Base-by-base conservation (phyloP, 1,139 yeast genomes). In the Blastobotrys apis region DNA sequence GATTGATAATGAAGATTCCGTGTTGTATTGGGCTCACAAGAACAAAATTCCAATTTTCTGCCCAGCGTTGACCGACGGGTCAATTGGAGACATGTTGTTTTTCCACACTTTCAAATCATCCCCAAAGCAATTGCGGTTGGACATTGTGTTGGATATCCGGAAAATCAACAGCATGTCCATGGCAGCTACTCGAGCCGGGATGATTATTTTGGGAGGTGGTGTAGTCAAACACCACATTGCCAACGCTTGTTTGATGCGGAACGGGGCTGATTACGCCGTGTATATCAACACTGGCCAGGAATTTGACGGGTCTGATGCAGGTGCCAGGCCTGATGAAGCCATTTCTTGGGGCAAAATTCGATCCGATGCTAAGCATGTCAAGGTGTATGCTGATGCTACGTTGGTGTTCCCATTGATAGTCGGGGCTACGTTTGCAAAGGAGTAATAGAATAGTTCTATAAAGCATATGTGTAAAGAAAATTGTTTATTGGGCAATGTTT, bases 321-420 rank as follows among this genome's bases (percentile, higher is more conserved):
- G 99, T 53, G 99, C 99, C 5, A 78, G 98, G 62, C 97, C 98
- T 1, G 98, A 94, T 64, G 99, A 92, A 69, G 98, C 98, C 22
- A 84, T 92, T 44, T 84, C 95, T 38, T 92, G 99, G 99, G 99
- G 99, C 52, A 92, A 92, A 67, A 92, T 92, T 66, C 87, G 87
- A 68, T 83, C 95, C 4, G 96, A 88, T 37, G 99, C 98, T 27
- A 78, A 78, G 57, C 78, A 81, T 51, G 94, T 88, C 47, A 92
- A 92, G 69, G 92, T 92, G 38, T 92, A 86, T 58, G 95, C 95
- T 12, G 99, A 92, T 64, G 99, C 86, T n/a, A 84, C 96, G 21
- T 74, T 87, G 27, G 97, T 92, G 16, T 85, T 92, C 72, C 99
- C 99, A 52, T 73, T 92, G 61, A 84, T 92, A 51, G 97, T 92